phyloP scores from a whole-genome alignment of 164 flowering plant genomes.

The Echeveria elegans region DNA sequence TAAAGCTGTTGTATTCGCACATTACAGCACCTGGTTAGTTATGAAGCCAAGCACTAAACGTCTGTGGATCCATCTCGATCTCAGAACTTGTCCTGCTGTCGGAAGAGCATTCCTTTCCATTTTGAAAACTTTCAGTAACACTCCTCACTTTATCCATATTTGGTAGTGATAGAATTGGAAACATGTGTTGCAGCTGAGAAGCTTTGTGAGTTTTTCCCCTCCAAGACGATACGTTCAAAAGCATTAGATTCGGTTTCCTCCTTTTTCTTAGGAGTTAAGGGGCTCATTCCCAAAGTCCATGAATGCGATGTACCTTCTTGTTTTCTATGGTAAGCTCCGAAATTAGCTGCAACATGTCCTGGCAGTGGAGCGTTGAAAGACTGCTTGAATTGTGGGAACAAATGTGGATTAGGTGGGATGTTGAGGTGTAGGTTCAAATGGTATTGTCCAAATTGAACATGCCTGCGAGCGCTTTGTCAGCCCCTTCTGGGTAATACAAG shows the following conservation, averaged over 20 bases:
- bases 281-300: not conserved
- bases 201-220: not conserved
- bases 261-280: not conserved
- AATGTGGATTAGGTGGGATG: not conserved
- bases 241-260: not conserved
- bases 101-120: not conserved
- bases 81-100: not conserved
- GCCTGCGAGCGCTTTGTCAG: constrained; percentile 82
- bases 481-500: not conserved
- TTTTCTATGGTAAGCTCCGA: not conserved
- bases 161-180: not conserved
- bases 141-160: not conserved
- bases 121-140: not conserved
- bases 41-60: not conserved
- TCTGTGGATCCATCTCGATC: not conserved
- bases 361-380: not conserved
- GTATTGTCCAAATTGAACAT: constrained; percentile 61
- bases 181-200: not conserved
- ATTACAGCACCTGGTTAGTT: not conserved
- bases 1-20: no score
- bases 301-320: not conserved
- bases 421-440: constrained; percentile 50
- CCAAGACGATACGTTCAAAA: not conserved
- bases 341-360: not conserved
- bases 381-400: not conserved